phyloP scores from a whole-genome alignment of 2,329 filamentous ascomycete species.

The Fusarium dimerum region DNA sequence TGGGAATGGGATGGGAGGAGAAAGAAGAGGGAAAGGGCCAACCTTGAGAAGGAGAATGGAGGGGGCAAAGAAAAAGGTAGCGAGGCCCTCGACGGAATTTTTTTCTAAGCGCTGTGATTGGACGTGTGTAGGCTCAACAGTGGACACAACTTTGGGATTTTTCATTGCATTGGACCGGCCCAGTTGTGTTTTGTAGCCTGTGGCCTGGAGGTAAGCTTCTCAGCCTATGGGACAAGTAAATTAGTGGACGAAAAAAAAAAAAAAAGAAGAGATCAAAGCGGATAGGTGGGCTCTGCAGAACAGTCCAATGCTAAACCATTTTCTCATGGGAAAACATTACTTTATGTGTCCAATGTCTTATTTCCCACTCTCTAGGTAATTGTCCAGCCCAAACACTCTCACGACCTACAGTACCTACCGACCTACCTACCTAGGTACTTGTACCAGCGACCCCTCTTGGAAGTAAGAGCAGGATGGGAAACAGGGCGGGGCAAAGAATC shows the following conservation, averaged over 20 bases:
- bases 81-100: conserved; percentile 39
- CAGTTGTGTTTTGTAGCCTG: not conserved
- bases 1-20: conserved; percentile 31
- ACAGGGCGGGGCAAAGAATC: no score
- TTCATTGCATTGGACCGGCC: conserved; percentile 11
- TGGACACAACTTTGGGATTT: conserved; percentile 23
- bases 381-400: no score
- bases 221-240: not conserved
- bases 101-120: conserved; percentile 41
- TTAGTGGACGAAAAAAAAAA: not conserved
- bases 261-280: not conserved
- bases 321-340: not conserved
- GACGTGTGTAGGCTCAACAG: conserved; percentile 27
- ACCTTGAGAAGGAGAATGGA: conserved; percentile 27
- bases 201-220: not conserved
- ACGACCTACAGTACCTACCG: no score
- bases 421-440: no score
- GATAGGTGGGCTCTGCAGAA: not conserved
- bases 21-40: conserved; percentile 32
- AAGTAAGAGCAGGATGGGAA: no score
- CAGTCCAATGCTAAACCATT: not conserved
- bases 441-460: no score
- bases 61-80: conserved; percentile 37
- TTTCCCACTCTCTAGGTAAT: no score
- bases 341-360: not conserved